Base-by-base conservation (phyloP, 306 rosid genomes). In the Cucumis melo region DNA sequence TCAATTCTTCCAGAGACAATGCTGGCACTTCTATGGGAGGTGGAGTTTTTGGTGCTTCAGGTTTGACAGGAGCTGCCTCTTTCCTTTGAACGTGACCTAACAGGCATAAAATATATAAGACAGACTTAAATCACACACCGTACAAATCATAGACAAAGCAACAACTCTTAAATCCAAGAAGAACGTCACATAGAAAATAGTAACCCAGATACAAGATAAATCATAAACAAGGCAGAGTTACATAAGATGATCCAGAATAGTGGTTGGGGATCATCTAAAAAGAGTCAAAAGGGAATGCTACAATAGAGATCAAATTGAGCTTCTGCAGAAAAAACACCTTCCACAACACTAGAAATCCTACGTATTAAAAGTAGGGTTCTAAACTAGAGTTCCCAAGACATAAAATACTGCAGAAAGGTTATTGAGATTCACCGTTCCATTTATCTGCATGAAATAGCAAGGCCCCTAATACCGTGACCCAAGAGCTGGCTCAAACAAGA, bases 1-100 rank as follows among this genome's bases (percentile, higher is more conserved):
- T 89, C 77, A 89, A 83, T 79, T 89, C 94, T 65, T 86, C 94
- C 78, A 87, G 71, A 65, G 94, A 82, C 81, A 89, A 75, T 76
- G 87, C 85, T 14, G 94, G 89, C 79, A 88, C 94, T 74, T 89
- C 91, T 24, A 89, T 89, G 29, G 94, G 84, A 17, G 90, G 94
- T 65, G 91, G 84, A 77, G 84, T 78, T 78, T 83, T 87, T 71
- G 87, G 90, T 62, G 88, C 20, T 80, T 89, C 94, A 64, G 83
- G 21, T 81, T 86, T 87, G 80, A 61, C 77, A 65, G 89, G 87
- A 74, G 84, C 81, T 14, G 89, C 21, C 44, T 36, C 83, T 78
- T 72, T 82, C 19, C 80, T 83, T 86, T 27, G 56, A 54, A 54
- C 78, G 78, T 82, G 73, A 78, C 87, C 91, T 89, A 62, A 76